phyloP scores from a whole-genome alignment of 805 yeast genomes.

The Sugiyamaella qingdaonensis region DNA sequence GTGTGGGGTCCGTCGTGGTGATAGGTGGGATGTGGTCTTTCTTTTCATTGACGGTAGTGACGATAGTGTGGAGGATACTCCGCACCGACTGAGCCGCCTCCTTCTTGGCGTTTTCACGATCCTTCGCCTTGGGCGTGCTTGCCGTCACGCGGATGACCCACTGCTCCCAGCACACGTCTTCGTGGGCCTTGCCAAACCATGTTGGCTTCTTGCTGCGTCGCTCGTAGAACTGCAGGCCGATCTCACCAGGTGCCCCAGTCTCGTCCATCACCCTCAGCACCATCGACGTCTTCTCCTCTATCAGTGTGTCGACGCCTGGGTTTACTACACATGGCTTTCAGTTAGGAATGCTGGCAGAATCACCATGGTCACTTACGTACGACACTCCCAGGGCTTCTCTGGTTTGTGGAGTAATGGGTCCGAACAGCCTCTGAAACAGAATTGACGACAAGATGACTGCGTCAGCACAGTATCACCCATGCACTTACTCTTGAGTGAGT shows the following conservation, averaged over 20 bases:
- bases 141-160: conserved; percentile 58
- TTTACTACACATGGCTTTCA: conserved; percentile 40
- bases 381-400: conserved; percentile 55
- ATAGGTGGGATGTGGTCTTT: conserved; percentile 73
- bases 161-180: conserved; percentile 60
- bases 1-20: conserved; percentile 57
- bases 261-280: conserved; percentile 27
- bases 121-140: conserved; percentile 26
- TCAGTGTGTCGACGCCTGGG: conserved; percentile 45
- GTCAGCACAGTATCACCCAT: not conserved
- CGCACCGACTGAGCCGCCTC: conserved; percentile 38
- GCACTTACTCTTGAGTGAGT: conserved; percentile 49
- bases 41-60: conserved; percentile 49
- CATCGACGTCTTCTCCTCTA: conserved; percentile 35
- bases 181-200: conserved; percentile 51
- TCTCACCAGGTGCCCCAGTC: conserved; percentile 12
- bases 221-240: conserved; percentile 31
- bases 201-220: conserved; percentile 42
- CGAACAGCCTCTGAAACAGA: conserved; percentile 65
- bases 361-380: conserved; percentile 34
- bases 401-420: conserved; percentile 53
- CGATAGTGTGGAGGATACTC: conserved; percentile 41
- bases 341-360: not conserved
- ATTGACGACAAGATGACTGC: conserved; percentile 62
- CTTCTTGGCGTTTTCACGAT: conserved; percentile 21